phyloP scores from a whole-genome alignment of 108 stramenopile species.

The Skeletonema marinoi region DNA sequence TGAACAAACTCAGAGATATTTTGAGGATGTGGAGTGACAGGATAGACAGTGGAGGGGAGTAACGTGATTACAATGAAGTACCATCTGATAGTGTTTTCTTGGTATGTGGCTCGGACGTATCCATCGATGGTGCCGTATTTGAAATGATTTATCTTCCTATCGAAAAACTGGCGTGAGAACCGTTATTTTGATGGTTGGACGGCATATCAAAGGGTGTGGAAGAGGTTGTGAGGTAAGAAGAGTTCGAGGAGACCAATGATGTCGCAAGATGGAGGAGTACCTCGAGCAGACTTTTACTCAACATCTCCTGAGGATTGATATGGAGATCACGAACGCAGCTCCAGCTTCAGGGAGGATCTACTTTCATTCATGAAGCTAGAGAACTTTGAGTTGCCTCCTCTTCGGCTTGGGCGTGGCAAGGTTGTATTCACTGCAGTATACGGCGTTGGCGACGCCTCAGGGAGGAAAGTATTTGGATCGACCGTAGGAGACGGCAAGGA shows the following conservation, averaged over 20 bases:
- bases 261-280: neutral
- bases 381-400: slow-evolving; percentile 2
- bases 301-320: slow-evolving; percentile 10
- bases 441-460: slow-evolving; percentile 59
- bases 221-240: neutral
- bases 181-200: slow-evolving; percentile 54
- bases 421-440: neutral
- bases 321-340: neutral
- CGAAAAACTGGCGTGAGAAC: slow-evolving; percentile 26
- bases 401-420: neutral
- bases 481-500: neutral
- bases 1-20: slow-evolving; percentile 20
- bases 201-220: neutral
- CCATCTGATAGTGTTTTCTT: slow-evolving; percentile 39
- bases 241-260: neutral
- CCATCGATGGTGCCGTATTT: slow-evolving; percentile 44
- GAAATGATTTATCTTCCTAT: slow-evolving; percentile 49
- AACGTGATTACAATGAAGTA: slow-evolving; percentile 24
- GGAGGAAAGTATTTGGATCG: slow-evolving; percentile 32
- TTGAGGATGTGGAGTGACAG: slow-evolving; percentile 3
- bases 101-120: slow-evolving; percentile 45
- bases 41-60: neutral
- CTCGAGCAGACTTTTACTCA: neutral
- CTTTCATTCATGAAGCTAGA: slow-evolving; percentile 12
- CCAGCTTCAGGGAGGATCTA: neutral